Evolutionary conservation across 306 rosid species (phyloP), one percentile per base, ranked within the genome.

Genomic region (Glycine latifolia): DNA sequence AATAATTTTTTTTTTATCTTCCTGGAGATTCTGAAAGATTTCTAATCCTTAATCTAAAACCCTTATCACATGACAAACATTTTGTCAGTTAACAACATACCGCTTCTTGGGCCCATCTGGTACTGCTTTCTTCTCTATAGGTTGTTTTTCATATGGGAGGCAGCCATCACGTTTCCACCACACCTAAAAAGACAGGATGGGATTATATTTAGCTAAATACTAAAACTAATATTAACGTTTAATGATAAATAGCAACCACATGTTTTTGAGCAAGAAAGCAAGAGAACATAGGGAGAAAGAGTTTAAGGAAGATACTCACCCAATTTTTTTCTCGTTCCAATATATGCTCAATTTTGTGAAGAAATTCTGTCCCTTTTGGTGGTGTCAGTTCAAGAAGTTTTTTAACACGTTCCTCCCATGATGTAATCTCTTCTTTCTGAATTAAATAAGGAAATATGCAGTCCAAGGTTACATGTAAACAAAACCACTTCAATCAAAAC

Each of bases 141-240:
- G 92, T 82, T 91, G 99, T 79, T 90, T 95, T 81, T 95, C 97
- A 88, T 91, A 95, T 66, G 99, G 89, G 7, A 89, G 93, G 86
- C 99, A 95, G 77, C 99, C 97, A 80, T 95, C 99, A 59, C 95
- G 97, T 83, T 95, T 93, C 99, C 99, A 95, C 99, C 99, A 95
- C 55, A 91, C 97, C 98, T 95, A 81, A 77, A 85, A 80, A 31
- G 81, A 61, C 65, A 78, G 13, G 62, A 55, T 72, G n/a, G 49
- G 49, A 20, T 60, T 31, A 83, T 10, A 52, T 6, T 67, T 61
- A 60, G 54, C 50, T 72, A 52, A 20, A 80, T 46, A 7, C 67
- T 8, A 65, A 74, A 52, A 11, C 78, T 48, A 65, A 54, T 62
- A 48, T 16, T 52, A 39, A 10, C 15, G 44, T 20, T 63, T 63